Evolutionary conservation across 257 asterid species (phyloP).

Genomic region (Catharanthus roseus): DNA sequence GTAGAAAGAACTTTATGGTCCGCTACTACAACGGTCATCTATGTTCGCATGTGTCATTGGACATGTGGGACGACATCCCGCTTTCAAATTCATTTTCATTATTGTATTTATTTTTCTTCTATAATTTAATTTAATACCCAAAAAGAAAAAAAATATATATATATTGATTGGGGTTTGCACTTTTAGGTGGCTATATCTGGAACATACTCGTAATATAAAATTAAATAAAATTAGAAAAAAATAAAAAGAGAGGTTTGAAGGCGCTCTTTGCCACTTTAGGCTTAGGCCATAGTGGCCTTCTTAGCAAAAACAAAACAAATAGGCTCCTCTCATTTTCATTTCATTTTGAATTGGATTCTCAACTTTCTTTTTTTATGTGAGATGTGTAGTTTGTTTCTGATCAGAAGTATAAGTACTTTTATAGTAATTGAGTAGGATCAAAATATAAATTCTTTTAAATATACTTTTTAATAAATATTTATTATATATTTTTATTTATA

Average conservation of each 20-base stretch:
- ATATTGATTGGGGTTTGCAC: neutral
- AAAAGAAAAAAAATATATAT: too few species aligned
- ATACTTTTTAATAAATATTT: too few species aligned
- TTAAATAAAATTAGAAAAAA: too few species aligned
- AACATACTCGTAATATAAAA: neutral
- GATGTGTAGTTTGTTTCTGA: too few species aligned
- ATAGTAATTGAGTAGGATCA: too few species aligned
- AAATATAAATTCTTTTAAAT: too few species aligned
- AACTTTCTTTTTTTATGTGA: too few species aligned
- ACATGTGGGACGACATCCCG: constrained; percentile 52
- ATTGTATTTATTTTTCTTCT: constrained; percentile 1
- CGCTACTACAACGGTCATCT: constrained; percentile 64
- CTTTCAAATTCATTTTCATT: constrained; percentile 40
- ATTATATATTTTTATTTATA: too few species aligned
- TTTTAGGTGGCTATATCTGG: constrained; percentile 7
- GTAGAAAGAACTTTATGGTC: constrained; percentile 27
- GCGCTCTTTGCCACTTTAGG: constrained; percentile 31
- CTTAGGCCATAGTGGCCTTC: neutral
- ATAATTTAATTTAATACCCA: too few species aligned
- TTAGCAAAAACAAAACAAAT: neutral
- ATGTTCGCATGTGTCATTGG: constrained; percentile 7
- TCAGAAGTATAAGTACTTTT: too few species aligned
- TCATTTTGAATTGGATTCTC: too few species aligned
- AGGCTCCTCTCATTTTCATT: constrained; percentile 14
- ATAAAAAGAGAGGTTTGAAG: neutral